phyloP scores from a whole-genome alignment of 768 basidiomycete genomes.

The Hypholoma sublateritium region DNA sequence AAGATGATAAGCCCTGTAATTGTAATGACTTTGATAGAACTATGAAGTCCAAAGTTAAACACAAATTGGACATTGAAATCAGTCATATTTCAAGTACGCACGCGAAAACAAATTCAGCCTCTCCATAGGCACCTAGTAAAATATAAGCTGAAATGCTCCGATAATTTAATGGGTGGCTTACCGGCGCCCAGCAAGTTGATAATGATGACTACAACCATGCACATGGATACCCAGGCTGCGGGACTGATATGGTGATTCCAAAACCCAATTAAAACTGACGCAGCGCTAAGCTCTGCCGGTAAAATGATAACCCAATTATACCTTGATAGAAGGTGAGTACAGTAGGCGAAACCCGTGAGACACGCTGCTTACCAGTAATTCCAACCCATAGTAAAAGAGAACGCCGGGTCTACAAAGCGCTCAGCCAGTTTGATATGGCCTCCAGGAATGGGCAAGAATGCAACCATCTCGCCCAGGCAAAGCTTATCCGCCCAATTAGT shows the following conservation, averaged over 20 bases:
- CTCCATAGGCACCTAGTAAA: slow-evolving; percentile 64
- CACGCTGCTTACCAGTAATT: slow-evolving; percentile 37
- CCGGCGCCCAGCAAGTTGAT: slow-evolving; percentile 80
- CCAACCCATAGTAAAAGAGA: slow-evolving; percentile 58
- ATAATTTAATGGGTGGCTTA: slow-evolving; percentile 11
- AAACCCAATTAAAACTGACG: slow-evolving; percentile 74
- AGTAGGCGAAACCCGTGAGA: not conserved
- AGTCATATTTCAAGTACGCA: slow-evolving; percentile 30
- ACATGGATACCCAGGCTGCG: slow-evolving; percentile 80
- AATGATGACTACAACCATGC: slow-evolving; percentile 68
- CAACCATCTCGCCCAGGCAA: slow-evolving; percentile 72
- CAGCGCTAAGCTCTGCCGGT: slow-evolving; percentile 73
- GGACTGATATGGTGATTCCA: slow-evolving; percentile 62
- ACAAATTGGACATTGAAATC: not conserved
- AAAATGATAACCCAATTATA: slow-evolving; percentile 67
- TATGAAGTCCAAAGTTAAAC: slow-evolving; percentile 9
- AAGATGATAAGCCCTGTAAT: slow-evolving; percentile 71
- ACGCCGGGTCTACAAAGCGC: slow-evolving; percentile 75
- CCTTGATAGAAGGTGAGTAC: slow-evolving; percentile 26
- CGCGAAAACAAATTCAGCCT: slow-evolving; percentile 87
- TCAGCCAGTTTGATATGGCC: slow-evolving; percentile 79
- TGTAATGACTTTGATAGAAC: slow-evolving; percentile 88
- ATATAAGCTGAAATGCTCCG: not conserved
- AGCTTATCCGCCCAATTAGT: slow-evolving; percentile 34
- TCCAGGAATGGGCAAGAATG: slow-evolving; percentile 74